Base-by-base conservation (phyloP, 2,329 filamentous ascomycete genomes). In the Neurospora crassa region DNA sequence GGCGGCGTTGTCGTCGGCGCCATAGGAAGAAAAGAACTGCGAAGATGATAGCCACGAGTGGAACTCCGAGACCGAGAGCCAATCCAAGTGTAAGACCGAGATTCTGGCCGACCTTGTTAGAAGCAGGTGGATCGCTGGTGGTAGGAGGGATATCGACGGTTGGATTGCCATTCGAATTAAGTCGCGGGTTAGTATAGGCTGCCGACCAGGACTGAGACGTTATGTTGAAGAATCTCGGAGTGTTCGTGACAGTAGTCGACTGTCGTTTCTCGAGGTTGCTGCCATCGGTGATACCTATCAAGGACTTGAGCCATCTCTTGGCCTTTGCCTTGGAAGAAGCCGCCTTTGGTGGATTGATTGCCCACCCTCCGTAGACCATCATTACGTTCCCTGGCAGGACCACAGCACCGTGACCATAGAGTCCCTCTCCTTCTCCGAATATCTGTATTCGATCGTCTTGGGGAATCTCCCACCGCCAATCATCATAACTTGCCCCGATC, bases 391-490 rank as follows among this genome's bases (percentile, higher is more conserved):
- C 89, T 0, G 89, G 89, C 3, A 91, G 79, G 70, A 91, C 81
- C 1, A 83, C 85, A 1, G 89, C 88, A 0, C 88, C 89, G 75
- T 91, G 89, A 0, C 89, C 89, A 76, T 88, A 91, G 0, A 90
- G 80, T 0, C 86, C 87, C 0, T 77, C 70, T 0, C 78, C 82
- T 0, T 29, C 34, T 0, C 29, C 53, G 7, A 59, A 59, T 29
- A 34, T 45, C 16, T 79, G 78, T 1, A 82, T 86, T 78, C 86
- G 85, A 4, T 83, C 24, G 4, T 20, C 77, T 0, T 82, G 77
- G 0, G 92, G 92, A 0, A 91, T 82, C 1, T 82, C 84, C 92
- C 92, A 96, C 73, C 84, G 81, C 92, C 92, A 95, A 41, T 88
- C 84, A 10, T 90, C 91, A 77, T 92, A 96, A 4, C 90, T 90